Conservation (phyloP, 129 eudicot species). For the Helianthus annuus region DNA sequence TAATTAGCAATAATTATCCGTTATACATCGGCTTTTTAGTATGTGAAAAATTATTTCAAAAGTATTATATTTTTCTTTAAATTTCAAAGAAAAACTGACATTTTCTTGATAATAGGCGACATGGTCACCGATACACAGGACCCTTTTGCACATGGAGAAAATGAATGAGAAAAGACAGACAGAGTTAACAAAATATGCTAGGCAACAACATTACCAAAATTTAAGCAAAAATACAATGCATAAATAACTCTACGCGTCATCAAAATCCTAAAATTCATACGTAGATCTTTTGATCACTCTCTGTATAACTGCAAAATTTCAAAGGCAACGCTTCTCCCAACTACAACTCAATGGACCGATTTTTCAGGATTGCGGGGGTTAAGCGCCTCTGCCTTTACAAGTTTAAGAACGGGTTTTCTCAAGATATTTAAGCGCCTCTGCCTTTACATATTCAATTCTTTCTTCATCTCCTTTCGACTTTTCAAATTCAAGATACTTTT, state of each 20-base stretch:
- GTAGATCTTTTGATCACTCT: neutral
- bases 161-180: too few species aligned
- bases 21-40: too few species aligned
- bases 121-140: too few species aligned
- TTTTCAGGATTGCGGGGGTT: constrained; percentile 3
- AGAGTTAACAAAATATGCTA: constrained; percentile 4
- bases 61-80: too few species aligned
- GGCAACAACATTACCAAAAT: constrained; percentile 8
- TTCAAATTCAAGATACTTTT: constrained; percentile 76
- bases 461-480: constrained; percentile 74
- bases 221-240: neutral
- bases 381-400: constrained; percentile 62
- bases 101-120: too few species aligned
- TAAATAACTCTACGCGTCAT: constrained; percentile 16
- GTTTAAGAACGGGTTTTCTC: constrained; percentile 40
- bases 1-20: too few species aligned
- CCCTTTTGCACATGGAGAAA: too few species aligned
- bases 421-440: constrained; percentile 73
- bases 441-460: constrained; percentile 57
- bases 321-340: neutral
- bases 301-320: constrained; percentile 12
- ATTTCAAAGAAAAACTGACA: too few species aligned
- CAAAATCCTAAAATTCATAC: constrained; percentile 8
- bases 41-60: too few species aligned
- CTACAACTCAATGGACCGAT: neutral